A percentile compares a stretch with the other conserved stretches of the same genome.
phyloP scores from a whole-genome alignment of 2,329 filamentous ascomycete genomes.

The Mycocentrospora acerina region DNA sequence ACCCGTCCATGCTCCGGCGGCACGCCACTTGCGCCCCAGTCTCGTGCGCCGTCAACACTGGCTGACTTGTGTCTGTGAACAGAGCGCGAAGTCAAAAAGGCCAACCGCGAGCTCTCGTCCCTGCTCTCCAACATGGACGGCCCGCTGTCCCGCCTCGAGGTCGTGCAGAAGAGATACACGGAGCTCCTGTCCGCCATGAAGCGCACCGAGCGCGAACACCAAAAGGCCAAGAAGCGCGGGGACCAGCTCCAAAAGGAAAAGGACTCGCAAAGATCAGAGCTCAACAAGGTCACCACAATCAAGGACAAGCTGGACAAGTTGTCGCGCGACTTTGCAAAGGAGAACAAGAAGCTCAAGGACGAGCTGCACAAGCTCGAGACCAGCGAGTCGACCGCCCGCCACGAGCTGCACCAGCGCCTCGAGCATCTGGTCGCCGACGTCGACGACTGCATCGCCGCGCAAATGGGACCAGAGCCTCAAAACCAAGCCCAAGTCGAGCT shows the following conservation, averaged over 20 bases:
- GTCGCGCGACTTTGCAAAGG: slow-evolving; percentile 88
- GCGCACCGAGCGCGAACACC: slow-evolving; percentile 86
- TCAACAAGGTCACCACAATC: slow-evolving; percentile 85
- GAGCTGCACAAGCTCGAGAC: slow-evolving; percentile 84
- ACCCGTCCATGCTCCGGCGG: slow-evolving; percentile 6
- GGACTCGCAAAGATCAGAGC: slow-evolving; percentile 81
- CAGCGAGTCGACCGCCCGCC: slow-evolving; percentile 77
- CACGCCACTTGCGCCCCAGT: no score
- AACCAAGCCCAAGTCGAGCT: slow-evolving; percentile 82
- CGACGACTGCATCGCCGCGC: slow-evolving; percentile 84
- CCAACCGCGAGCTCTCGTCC: slow-evolving; percentile 84
- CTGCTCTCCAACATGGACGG: slow-evolving; percentile 86
- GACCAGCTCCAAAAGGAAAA: slow-evolving; percentile 97
- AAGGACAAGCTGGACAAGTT: slow-evolving; percentile 98
- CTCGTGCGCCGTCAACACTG: slow-evolving; percentile 8
- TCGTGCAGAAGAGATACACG: slow-evolving; percentile 85
- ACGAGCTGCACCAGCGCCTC: slow-evolving; percentile 82
- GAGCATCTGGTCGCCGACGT: slow-evolving; percentile 79
- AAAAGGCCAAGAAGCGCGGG: slow-evolving; percentile 92
- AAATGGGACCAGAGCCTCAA: slow-evolving; percentile 73
- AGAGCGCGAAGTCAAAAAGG: slow-evolving; percentile 94
- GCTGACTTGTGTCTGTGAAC: slow-evolving; percentile 36
- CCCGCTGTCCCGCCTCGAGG: slow-evolving; percentile 86
- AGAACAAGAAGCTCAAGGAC: slow-evolving; percentile 98
- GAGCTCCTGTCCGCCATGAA: slow-evolving; percentile 95